Base-by-base conservation (phyloP, 306 rosid genomes). In the Calophaca sinica region DNA sequence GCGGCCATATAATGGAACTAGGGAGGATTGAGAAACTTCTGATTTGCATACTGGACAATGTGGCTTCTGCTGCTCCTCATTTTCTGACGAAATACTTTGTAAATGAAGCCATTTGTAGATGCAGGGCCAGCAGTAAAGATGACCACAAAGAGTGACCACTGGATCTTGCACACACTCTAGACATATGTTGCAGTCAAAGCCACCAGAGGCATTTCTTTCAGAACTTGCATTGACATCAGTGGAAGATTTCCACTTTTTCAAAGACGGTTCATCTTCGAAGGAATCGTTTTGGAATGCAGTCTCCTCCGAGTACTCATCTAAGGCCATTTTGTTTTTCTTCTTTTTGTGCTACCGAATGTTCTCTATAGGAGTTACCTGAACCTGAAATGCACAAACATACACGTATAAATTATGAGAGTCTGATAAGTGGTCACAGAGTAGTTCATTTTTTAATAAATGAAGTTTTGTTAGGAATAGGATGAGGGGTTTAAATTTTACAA, bases 101-200 rank as follows among this genome's bases (percentile, higher is more conserved):
- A 72, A 86, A 38, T 85, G 80, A 55, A 91, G 85, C 98, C 98
- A 94, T 71, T 86, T 94, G 83, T 91, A 94, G 15, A 94, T 82
- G 90, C 98, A 94, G 33, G 97, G 94, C 98, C 98, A 94, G 80
- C 98, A 94, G 86, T 79, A 94, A 67, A 94, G 94, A 77, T 94
- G 98, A 32, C 98, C 98, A 54, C 98, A 94, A 42, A 94, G 91
- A 1, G 98, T 94, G 53, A 94, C 96, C 44, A 94, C 98, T 0
- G 98, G 98, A 20, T 94, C 98, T 70, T 85, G 90, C 68, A 91
- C 96, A 31, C 79, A 13, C 7, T 89, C 98, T 14, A 94, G 76
- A 74, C 98, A 94, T 75, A 94, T 94, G 88, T 89, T 91, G 91
- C 98, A 94, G 31, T 94, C 98, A 15, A 94, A 89, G 41, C 86